Percentiles rank a stretch among this genome's conserved stretches.
phyloP scores from a whole-genome alignment of 768 basidiomycete genomes.

The Cyclocybe aegerita region DNA sequence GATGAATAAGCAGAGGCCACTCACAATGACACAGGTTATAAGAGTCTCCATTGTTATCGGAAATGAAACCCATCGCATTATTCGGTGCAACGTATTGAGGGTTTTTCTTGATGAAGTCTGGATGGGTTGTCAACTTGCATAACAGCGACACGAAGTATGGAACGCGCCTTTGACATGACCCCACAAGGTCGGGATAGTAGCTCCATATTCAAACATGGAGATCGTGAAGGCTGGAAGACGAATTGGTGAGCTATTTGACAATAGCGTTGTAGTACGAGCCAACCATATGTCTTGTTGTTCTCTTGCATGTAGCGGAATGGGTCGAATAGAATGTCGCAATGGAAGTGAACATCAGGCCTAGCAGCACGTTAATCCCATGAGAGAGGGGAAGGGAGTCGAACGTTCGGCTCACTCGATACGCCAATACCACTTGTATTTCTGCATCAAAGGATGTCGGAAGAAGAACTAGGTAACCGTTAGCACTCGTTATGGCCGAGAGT shows the following conservation, averaged over 20 bases:
- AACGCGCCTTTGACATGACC: slow-evolving; percentile 57
- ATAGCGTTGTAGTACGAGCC: neutral
- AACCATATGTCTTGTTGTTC: slow-evolving; percentile 69
- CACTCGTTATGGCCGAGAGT: slow-evolving; percentile 29
- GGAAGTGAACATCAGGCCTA: slow-evolving; percentile 73
- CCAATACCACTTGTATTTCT: slow-evolving; percentile 80
- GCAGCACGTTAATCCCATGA: slow-evolving; percentile 14
- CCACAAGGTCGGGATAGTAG: slow-evolving; percentile 83
- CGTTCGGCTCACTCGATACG: slow-evolving; percentile 37
- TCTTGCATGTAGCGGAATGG: slow-evolving; percentile 79
- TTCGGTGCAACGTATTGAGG: slow-evolving; percentile 55
- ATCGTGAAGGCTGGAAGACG: slow-evolving; percentile 55
- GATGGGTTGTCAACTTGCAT: slow-evolving; percentile 6
- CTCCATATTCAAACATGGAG: slow-evolving; percentile 70
- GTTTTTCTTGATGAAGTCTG: slow-evolving; percentile 60
- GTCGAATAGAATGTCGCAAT: slow-evolving; percentile 66
- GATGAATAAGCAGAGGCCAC: slow-evolving; percentile 24
- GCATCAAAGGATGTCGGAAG: slow-evolving; percentile 67
- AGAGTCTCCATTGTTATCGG: slow-evolving; percentile 64
- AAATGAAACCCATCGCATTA: slow-evolving; percentile 67
- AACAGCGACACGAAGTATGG: neutral
- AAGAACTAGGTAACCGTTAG: slow-evolving; percentile 53
- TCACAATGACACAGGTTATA: slow-evolving; percentile 81
- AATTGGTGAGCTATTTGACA: neutral
- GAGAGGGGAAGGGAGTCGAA: neutral